Evolutionary conservation across 1,284 basidiomycete species (phyloP).

Genomic region (Ceratobasidium sp.): DNA sequence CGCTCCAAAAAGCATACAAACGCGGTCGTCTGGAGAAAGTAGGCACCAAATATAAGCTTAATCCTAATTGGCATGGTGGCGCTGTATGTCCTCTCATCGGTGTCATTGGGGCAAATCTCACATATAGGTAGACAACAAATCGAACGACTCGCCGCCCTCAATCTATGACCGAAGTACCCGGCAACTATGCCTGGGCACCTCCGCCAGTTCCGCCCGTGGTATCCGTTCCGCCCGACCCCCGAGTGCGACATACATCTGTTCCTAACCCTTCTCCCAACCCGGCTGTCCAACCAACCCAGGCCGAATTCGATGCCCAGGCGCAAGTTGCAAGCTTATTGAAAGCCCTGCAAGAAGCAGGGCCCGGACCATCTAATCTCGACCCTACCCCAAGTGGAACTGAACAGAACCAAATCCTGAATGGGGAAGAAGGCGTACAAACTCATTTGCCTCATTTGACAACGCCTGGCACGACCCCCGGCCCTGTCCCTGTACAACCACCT

Average conservation of each 20-base stretch:
- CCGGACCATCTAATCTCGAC: constrained; percentile 3
- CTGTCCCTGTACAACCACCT: no score
- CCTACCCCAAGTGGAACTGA: neutral
- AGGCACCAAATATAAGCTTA: constrained; percentile 69
- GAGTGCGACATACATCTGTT: constrained; percentile 1
- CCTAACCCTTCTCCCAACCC: neutral
- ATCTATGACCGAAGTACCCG: constrained; percentile 36
- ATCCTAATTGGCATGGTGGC: constrained; percentile 76
- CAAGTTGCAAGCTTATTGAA: constrained; percentile 31
- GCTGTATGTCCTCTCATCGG: constrained; percentile 58
- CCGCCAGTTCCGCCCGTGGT: constrained; percentile 31
- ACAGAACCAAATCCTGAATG: neutral
- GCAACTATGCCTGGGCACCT: constrained; percentile 38
- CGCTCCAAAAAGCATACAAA: constrained; percentile 78
- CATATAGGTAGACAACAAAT: constrained; percentile 12
- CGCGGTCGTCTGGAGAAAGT: constrained; percentile 75
- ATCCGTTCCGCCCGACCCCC: constrained; percentile 35
- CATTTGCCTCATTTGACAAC: neutral
- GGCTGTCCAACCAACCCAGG: neutral
- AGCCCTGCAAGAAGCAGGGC: constrained; percentile 15
- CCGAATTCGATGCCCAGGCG: constrained; percentile 32
- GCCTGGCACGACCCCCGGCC: neutral
- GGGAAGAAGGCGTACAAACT: neutral
- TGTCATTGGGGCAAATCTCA: neutral
- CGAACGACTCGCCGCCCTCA: constrained; percentile 37